Base-by-base conservation (phyloP, 2,329 filamentous ascomycete species). In the Botrytis aclada region DNA sequence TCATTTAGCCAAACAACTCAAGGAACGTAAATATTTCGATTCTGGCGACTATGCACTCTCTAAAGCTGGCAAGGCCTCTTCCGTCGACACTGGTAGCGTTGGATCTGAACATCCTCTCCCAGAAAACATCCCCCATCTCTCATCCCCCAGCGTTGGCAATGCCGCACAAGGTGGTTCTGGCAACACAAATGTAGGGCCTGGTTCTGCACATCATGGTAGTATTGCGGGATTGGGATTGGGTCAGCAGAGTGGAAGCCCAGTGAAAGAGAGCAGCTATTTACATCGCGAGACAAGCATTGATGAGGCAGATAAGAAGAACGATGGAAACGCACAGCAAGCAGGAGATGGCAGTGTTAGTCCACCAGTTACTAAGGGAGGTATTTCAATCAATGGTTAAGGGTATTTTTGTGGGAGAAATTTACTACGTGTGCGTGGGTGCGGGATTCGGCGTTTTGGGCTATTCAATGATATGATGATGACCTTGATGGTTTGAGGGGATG, bases 1-100 rank as follows among this genome's bases (percentile, higher is more conserved):
- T 83, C 89, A 98, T 80, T 91, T 98, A 79, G 94, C 97, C 87
- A 98, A 98, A 87, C 97, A 98, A 82, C 89, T 98, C 82, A 98
- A 98, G 88, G 96, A 98, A 83, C 95, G 96, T 86, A 99, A 97
- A 86, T 98, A 97, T 86, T 98, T 98, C 84, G 94, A 98, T 86
- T 96, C 93, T 74, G 95, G 94, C 81, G 94, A 98, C 85, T 98
- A 97, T 81, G 95, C 95, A 81, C 93, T 97, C 85, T 95, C 93
- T 83, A 97, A 98, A 86, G 96, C 96, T 74, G 96, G 96, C 84
- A 98, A 98, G 86, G 94, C 94, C 82, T 93, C 95, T 81, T 93
- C 96, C 81, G 92, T 96, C 80, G 95, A 97, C 81, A 93, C 97
- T 74, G 97, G 95, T 81, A 92, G 92, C 80, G 93, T 99, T 80